These are phyloP conservation scores for Entomortierella lignicola DNA, from an alignment of 192 early-diverging fungal species.

Conservation along the genomic window DNA sequence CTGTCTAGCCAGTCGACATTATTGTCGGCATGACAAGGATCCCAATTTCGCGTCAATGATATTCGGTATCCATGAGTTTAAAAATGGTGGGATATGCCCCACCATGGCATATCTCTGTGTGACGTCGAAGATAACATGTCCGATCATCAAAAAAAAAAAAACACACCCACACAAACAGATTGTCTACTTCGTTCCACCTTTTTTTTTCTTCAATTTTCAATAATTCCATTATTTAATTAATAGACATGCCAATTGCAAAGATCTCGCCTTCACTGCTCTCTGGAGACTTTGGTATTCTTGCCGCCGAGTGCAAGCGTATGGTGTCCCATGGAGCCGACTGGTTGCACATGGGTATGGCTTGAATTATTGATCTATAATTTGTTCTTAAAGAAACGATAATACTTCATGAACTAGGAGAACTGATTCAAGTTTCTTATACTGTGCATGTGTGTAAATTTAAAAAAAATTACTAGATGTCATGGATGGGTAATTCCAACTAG, in stretches of 20 bases:
- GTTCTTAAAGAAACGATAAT: no score
- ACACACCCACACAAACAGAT: not conserved
- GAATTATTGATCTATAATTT: no score
- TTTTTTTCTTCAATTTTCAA: not conserved
- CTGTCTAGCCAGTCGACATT: no score
- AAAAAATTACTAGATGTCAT: constrained; percentile 82
- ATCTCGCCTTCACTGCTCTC: constrained; percentile 94
- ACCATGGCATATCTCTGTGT: no score
- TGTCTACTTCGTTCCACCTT: not conserved
- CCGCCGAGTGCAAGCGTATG: constrained; percentile 90
- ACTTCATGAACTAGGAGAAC: not conserved
- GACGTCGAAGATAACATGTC: no score
- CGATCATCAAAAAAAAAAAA: no score
- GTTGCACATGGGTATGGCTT: constrained; percentile 84
- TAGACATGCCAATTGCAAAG: constrained; percentile 76
- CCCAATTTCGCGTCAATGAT: no score
- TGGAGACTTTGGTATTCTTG: constrained; percentile 89
- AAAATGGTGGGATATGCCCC: no score
- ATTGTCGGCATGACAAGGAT: no score
- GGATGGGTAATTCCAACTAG: constrained; percentile 76
- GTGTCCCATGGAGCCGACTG: constrained; percentile 91
- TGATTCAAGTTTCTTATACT: not conserved
- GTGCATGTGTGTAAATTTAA: not conserved
- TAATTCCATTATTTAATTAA: constrained; percentile 44
- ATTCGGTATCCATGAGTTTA: no score